Conservation (phyloP, 805 yeast species). For the Priceomyces haplophilus region DNA sequence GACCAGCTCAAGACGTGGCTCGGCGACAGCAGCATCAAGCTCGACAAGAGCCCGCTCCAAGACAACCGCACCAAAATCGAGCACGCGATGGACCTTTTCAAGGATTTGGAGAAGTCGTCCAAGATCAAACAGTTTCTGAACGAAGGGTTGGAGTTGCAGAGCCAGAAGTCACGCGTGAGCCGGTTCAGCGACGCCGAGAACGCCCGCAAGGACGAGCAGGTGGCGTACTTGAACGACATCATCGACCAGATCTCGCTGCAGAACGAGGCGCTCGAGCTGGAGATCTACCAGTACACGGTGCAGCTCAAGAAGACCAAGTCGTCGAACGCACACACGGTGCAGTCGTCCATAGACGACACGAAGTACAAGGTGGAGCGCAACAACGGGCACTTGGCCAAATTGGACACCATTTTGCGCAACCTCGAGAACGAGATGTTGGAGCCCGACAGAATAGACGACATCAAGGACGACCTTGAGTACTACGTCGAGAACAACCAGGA, state of each 20-base stretch:
- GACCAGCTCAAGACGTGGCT: slow-evolving; percentile 96
- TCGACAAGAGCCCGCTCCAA: slow-evolving; percentile 42
- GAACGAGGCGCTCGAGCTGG: slow-evolving; percentile 73
- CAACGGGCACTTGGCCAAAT: slow-evolving; percentile 69
- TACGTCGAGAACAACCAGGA: slow-evolving; percentile 93
- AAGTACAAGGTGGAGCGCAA: slow-evolving; percentile 68
- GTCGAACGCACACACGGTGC: slow-evolving; percentile 42
- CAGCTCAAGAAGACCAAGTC: slow-evolving; percentile 49
- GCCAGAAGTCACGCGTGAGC: slow-evolving; percentile 27
- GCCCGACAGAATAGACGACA: slow-evolving; percentile 69
- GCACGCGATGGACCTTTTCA: slow-evolving; percentile 94
- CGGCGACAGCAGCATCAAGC: slow-evolving; percentile 86
- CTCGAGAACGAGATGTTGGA: slow-evolving; percentile 79
- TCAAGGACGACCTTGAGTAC: slow-evolving; percentile 87
- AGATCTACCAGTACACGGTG: slow-evolving; percentile 37
- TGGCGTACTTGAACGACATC: slow-evolving; percentile 63
- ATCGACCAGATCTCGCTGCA: slow-evolving; percentile 82
- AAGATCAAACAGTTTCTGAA: slow-evolving; percentile 92
- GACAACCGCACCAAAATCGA: slow-evolving; percentile 73
- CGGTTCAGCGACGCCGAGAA: slow-evolving; percentile 67
- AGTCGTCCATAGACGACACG: slow-evolving; percentile 58
- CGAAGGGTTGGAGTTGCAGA: slow-evolving; percentile 80
- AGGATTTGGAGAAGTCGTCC: slow-evolving; percentile 88
- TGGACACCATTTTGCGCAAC: slow-evolving; percentile 74
- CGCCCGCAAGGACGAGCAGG: slow-evolving; percentile 71